Evolutionary conservation across 768 basidiomycete species (phyloP).

Genomic region (Mrakia blollopis): DNA sequence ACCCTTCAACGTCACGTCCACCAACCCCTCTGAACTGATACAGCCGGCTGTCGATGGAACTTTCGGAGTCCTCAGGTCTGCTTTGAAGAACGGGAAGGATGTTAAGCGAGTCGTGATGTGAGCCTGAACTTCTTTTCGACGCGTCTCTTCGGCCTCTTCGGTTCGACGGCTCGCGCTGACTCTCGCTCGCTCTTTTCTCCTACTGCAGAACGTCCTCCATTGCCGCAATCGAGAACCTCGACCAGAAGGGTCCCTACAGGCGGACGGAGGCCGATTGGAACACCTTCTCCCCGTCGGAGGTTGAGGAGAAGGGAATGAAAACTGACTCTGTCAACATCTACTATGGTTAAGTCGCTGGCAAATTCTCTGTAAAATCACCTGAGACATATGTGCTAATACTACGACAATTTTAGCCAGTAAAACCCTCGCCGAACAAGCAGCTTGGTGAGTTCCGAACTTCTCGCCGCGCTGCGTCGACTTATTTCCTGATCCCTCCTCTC

Average conservation of each 20-base stretch:
- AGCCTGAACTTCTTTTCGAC: not conserved
- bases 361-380: too few relatives aligned
- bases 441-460: too few relatives aligned
- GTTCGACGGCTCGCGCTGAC: not conserved
- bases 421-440: constrained; percentile 59
- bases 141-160: too few relatives aligned
- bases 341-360: too few relatives aligned
- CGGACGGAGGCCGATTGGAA: not conserved
- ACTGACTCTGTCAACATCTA: constrained; percentile 45
- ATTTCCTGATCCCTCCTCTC: too few relatives aligned
- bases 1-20: constrained; percentile 39
- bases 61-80: constrained; percentile 50
- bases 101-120: constrained; percentile 59
- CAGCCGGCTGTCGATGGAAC: constrained; percentile 69
- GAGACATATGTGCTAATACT: too few relatives aligned
- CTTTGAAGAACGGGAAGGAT: constrained; percentile 34
- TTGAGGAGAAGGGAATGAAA: constrained; percentile 53
- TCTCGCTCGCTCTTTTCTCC: not conserved
- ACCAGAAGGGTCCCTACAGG: not conserved
- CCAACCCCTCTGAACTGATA: constrained; percentile 51
- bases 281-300: constrained; percentile 33
- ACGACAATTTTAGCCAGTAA: constrained; percentile 58
- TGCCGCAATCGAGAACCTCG: not conserved
- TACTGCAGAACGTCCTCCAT: not conserved
- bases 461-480: too few relatives aligned